These are phyloP conservation scores for Selaginella tamariscina DNA, from an alignment of 75 land plant genomes.

Conservation along the genomic window DNA sequence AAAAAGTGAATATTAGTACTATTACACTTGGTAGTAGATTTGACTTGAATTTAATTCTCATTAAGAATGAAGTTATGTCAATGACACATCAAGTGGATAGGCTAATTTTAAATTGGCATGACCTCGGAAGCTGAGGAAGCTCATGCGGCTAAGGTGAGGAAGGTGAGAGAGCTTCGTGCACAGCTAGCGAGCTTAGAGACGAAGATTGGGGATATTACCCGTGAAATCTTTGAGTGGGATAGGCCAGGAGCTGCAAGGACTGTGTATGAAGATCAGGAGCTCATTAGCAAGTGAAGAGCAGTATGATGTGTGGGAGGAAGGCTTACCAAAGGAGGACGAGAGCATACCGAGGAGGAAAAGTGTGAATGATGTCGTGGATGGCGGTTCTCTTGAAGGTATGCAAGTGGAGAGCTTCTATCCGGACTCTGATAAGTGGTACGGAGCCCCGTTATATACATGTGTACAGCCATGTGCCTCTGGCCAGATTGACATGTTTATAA, in stretches of 20 bases:
- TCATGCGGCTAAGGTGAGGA: conserved; percentile 38
- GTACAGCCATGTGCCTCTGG: no score
- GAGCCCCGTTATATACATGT: no score
- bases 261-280: conserved; percentile 37
- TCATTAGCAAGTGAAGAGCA: conserved; percentile 11
- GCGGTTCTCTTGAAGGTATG: conserved; percentile 36
- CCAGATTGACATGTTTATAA: no score
- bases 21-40: no score
- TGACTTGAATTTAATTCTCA: no score
- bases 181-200: conserved; percentile 46
- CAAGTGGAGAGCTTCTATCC: conserved; percentile 63
- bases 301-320: conserved; percentile 36
- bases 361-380: conserved; percentile 32
- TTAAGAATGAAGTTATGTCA: no score
- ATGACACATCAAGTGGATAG: no score
- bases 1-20: no score
- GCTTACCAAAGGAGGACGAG: conserved; percentile 9
- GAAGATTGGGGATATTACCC: conserved; percentile 34
- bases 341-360: conserved; percentile 48
- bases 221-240: conserved; percentile 27
- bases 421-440: conserved; percentile 68
- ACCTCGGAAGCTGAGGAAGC: conserved; percentile 28
- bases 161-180: conserved; percentile 44
- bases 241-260: conserved; percentile 37
- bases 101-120: no score